Evolutionary conservation across 306 rosid species (phyloP), one percentile per base, ranked within the genome.

Genomic region (Citrullus amarus): DNA sequence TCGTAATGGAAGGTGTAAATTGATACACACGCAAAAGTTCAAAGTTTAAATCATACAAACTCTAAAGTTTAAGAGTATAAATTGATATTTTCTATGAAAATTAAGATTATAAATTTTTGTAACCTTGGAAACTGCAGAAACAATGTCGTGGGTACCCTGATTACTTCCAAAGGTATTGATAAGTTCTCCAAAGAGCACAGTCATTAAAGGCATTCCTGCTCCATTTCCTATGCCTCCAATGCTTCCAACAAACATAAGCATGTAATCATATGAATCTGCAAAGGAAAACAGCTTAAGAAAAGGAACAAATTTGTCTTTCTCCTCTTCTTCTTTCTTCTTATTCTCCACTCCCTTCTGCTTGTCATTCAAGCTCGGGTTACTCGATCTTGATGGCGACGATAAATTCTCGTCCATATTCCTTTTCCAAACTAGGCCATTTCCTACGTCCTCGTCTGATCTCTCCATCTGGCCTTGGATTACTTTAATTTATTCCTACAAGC

Each of bases 231-330:
- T 39, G 28, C 91, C 91, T 58, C 87, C 86, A 1, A 93, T 41
- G 63, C 88, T 80, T 75, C 98, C 98, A 75, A 81, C 77, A 60
- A 80, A 18, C 92, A 93, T 91, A 81, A 90, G 75, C 5, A 88
- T 30, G 76, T 34, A 78, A 80, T 93, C 98, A 44, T 82, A 20
- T 30, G 85, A 75, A 80, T 93, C 97, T 28, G 97, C 96, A 70
- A 90, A 91, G 62, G 93, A 81, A 87, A 91, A 93, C 51, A 91
- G 96, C 88, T 86, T 93, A 86, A 86, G 79, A 9, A 81, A 84
- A 48, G 97, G 88, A 36, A 93, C 88, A 66, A 86, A 67, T 4
- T 85, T 84, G 6, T 4, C 43, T 59, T 76, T 73, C 56, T 81
- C 85, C 56, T 81, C 75, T 85, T 87, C 78, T 83, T 60, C 34